phyloP scores from a whole-genome alignment of 257 asterid genomes.

The Eustoma russellianum region DNA sequence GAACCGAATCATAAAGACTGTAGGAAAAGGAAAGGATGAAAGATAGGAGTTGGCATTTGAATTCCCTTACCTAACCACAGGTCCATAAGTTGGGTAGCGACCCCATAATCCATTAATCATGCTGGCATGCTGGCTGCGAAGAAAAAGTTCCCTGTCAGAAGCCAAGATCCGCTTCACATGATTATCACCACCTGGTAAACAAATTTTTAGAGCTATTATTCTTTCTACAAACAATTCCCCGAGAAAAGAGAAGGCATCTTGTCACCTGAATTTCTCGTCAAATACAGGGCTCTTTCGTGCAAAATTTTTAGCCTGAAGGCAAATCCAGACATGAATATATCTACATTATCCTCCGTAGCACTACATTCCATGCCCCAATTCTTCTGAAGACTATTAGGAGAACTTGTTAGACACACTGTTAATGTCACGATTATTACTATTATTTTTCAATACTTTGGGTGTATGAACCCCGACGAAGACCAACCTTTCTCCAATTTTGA shows the following conservation, averaged over 20 bases:
- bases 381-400: slow-evolving; percentile 63
- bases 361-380: slow-evolving; percentile 54
- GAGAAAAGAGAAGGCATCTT: slow-evolving; percentile 15
- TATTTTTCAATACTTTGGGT: too few species aligned
- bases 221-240: background rate
- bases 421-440: background rate
- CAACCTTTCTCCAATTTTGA: slow-evolving; percentile 88
- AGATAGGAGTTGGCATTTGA: slow-evolving; percentile 4
- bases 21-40: slow-evolving; percentile 3
- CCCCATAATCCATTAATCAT: slow-evolving; percentile 87
- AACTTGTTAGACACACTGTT: slow-evolving; percentile 2
- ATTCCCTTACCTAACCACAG: slow-evolving; percentile 62
- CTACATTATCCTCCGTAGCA: slow-evolving; percentile 84
- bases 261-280: slow-evolving; percentile 49
- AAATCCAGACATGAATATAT: slow-evolving; percentile 80
- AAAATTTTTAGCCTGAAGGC: slow-evolving; percentile 87
- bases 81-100: slow-evolving; percentile 74
- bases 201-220: too few species aligned
- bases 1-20: background rate
- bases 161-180: slow-evolving; percentile 51
- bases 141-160: slow-evolving; percentile 60
- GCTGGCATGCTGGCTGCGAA: slow-evolving; percentile 79
- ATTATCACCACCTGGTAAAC: slow-evolving; percentile 16
- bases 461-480: slow-evolving; percentile 7
- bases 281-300: slow-evolving; percentile 83